phyloP scores from a whole-genome alignment of 495 filamentous ascomycete genomes.

The Thermochaetoides thermophila region DNA sequence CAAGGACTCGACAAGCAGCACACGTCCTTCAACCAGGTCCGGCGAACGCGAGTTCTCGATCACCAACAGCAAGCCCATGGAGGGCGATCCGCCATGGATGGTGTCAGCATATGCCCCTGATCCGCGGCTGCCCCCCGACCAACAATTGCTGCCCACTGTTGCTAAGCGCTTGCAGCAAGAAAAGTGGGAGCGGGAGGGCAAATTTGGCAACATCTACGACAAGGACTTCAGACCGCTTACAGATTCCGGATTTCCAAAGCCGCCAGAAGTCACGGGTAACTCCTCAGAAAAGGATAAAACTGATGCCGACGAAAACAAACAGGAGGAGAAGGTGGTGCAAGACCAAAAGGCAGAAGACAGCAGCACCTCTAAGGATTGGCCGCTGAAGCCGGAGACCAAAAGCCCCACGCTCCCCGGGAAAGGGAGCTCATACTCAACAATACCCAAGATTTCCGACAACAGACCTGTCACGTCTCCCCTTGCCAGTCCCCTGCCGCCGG shows the following conservation, averaged over 20 bases:
- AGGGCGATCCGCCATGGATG: constrained; percentile 94
- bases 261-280: constrained; percentile 26
- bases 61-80: constrained; percentile 49
- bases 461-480: no score
- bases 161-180: constrained; percentile 86
- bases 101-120: constrained; percentile 91
- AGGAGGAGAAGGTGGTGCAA: constrained; percentile 21
- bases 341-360: constrained; percentile 19
- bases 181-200: constrained; percentile 85
- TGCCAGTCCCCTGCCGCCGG: no score
- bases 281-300: no score
- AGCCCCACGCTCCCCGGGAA: constrained; percentile 29
- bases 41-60: constrained; percentile 34
- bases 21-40: constrained; percentile 37
- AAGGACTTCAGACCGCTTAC: constrained; percentile 68
- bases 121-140: constrained; percentile 82
- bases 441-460: constrained; percentile 41
- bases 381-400: constrained; percentile 28
- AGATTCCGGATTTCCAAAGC: constrained; percentile 34
- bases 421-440: constrained; percentile 40
- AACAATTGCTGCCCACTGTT: constrained; percentile 89
- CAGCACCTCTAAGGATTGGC: constrained; percentile 26
- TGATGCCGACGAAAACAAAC: constrained; percentile 11
- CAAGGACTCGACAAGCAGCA: constrained; percentile 37
- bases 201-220: constrained; percentile 67